Conservation (phyloP, 1,139 yeast genomes). For the Diutina neorugosa region DNA sequence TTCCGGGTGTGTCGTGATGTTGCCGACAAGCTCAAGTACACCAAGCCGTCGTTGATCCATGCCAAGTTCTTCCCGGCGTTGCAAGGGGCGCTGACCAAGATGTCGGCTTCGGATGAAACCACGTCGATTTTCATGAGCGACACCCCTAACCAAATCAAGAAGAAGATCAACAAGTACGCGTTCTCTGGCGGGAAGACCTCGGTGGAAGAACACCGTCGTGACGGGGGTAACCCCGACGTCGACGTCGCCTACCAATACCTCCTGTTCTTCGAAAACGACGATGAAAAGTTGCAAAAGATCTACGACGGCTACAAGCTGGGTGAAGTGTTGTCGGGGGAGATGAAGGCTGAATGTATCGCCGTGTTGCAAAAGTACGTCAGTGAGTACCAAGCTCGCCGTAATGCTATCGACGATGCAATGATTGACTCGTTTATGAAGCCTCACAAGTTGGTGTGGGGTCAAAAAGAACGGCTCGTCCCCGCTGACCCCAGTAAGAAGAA, state of each 20-base stretch:
- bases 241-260: constrained; percentile 94
- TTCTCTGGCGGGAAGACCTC: constrained; percentile 91
- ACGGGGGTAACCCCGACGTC: constrained; percentile 91
- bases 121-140: constrained; percentile 92
- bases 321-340: constrained; percentile 80
- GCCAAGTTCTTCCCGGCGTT: constrained; percentile 97
- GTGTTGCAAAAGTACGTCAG: constrained; percentile 68
- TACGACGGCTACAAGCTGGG: constrained; percentile 67
- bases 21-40: constrained; percentile 79
- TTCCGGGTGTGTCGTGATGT: constrained; percentile 97
- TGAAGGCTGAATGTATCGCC: constrained; percentile 80
- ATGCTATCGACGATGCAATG: constrained; percentile 51
- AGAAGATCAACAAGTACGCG: constrained; percentile 92
- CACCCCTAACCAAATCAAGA: constrained; percentile 81
- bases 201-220: constrained; percentile 76
- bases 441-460: constrained; percentile 68
- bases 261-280: constrained; percentile 82
- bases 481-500: constrained; percentile 34
- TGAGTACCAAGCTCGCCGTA: constrained; percentile 72
- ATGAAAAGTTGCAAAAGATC: constrained; percentile 55
- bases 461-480: constrained; percentile 59
- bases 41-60: constrained; percentile 88
- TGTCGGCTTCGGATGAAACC: constrained; percentile 82
- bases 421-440: constrained; percentile 72
- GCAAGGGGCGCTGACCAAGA: constrained; percentile 93